Conservation (phyloP, 495 filamentous ascomycete genomes). For the Friedmanniomyces simplex region DNA sequence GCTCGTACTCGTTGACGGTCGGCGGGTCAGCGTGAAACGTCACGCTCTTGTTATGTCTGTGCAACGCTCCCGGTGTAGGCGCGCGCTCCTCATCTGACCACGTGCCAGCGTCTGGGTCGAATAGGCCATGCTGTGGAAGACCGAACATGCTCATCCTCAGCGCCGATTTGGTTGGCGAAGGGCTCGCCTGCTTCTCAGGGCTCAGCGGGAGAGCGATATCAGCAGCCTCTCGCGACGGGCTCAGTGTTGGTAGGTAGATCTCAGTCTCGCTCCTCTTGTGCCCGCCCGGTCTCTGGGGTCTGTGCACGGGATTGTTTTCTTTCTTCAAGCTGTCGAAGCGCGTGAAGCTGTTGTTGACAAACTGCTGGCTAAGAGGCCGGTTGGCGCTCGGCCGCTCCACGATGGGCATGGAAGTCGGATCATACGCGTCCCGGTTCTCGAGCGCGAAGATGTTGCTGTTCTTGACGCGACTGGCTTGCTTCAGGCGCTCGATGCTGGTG, state of each 20-base stretch:
- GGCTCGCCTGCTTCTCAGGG: slow-evolving; percentile 57
- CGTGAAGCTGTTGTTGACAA: slow-evolving; percentile 21
- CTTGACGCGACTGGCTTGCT: slow-evolving; percentile 87
- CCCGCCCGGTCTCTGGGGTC: slow-evolving; percentile 16
- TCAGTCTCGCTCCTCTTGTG: slow-evolving; percentile 32
- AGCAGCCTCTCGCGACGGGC: slow-evolving; percentile 18
- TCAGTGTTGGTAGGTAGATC: slow-evolving; percentile 28
- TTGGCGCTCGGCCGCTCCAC: slow-evolving; percentile 54
- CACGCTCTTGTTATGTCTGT: slow-evolving; percentile 86
- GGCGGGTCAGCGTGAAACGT: slow-evolving; percentile 92
- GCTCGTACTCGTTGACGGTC: slow-evolving; percentile 92
- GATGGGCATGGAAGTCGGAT: slow-evolving; percentile 62
- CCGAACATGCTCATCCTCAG: slow-evolving; percentile 56
- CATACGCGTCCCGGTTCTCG: slow-evolving; percentile 80
- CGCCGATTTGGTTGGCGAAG: slow-evolving; percentile 78
- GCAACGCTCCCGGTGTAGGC: slow-evolving; percentile 45
- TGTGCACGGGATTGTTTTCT: slow-evolving; percentile 22
- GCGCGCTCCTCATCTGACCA: slow-evolving; percentile 54
- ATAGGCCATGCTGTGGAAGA: slow-evolving; percentile 36
- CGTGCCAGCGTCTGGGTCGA: slow-evolving; percentile 21
- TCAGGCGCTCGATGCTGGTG: slow-evolving; percentile 84
- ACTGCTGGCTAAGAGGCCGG: slow-evolving; percentile 42
- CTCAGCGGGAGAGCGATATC: slow-evolving; percentile 31
- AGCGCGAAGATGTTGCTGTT: slow-evolving; percentile 93
- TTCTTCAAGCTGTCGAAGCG: slow-evolving; percentile 25